phyloP scores from a whole-genome alignment of 1,284 basidiomycete species.

The Moniliella sp. region DNA sequence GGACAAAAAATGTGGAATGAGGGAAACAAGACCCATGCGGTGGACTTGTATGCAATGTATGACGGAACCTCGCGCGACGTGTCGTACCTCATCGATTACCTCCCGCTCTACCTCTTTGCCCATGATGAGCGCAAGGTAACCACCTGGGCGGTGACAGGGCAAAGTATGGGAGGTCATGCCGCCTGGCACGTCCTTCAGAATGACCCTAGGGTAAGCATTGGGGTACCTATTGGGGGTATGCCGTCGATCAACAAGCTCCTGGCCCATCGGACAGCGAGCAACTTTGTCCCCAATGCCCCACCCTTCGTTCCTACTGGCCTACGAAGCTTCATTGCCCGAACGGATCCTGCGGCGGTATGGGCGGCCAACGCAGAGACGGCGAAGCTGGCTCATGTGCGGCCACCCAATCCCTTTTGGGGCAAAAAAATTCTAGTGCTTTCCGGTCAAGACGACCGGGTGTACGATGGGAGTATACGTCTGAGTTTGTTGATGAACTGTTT shows the following conservation, averaged over 20 bases:
- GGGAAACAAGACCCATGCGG: constrained; percentile 19
- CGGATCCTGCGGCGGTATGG: constrained; percentile 15
- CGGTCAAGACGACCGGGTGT: constrained; percentile 22
- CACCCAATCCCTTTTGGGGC: constrained; percentile 13
- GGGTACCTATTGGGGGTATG: too few species aligned
- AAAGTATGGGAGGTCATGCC: constrained; percentile 56
- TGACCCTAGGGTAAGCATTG: too few species aligned
- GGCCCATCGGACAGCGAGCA: constrained; percentile 13
- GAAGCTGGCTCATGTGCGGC: too few species aligned
- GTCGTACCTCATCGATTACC: constrained; percentile 57
- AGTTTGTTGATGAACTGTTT: constrained; percentile 15
- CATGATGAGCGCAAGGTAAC: constrained; percentile 45
- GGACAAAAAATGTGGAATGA: constrained; percentile 32
- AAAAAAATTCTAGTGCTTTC: constrained; percentile 25
- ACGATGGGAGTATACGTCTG: constrained; percentile 19
- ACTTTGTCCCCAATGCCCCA: constrained; percentile 16
- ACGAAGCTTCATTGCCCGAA: constrained; percentile 11
- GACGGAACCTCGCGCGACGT: constrained; percentile 55
- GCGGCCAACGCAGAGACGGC: constrained; percentile 10
- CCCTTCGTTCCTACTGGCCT: constrained; percentile 19
- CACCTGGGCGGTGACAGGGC: constrained; percentile 48
- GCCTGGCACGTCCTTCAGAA: constrained; percentile 54
- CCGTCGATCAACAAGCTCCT: constrained; percentile 32
- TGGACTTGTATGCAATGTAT: constrained; percentile 33
- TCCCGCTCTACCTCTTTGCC: constrained; percentile 57